Base-by-base conservation (phyloP, 768 basidiomycete species). In the Dioszegia aurantiaca region DNA sequence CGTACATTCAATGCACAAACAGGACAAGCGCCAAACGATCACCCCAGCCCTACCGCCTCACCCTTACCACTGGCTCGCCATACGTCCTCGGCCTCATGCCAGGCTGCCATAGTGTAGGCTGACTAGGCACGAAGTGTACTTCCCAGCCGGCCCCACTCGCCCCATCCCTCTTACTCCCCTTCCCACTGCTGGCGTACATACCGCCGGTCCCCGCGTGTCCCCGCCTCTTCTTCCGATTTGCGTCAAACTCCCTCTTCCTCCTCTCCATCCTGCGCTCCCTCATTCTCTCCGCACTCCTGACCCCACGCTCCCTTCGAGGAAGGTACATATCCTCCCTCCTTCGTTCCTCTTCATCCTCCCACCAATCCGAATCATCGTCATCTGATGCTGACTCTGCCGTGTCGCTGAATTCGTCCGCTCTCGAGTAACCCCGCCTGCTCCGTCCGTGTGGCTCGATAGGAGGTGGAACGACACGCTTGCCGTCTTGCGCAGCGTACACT, bases 1-100 rank as follows among this genome's bases (percentile, higher is more conserved):
- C 21, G 6, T 11, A 9, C 27, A 11, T 24, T 8, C 16, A 14
- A 24, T 9, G 27, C 8, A 14, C 24, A n/a, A n/a, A n/a, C 44
- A 11, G 6, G 3, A 11, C 44, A 14, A 45, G 14, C 44, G 6
- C 41, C 8, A 11, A 19, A 19, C 24, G 44, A 11, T 45, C n/a
- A n/a, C 33, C 33, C 33, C 33, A 14, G 14, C 33, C 33, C 14
- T 17, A 62, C 44, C 64, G 27, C 53, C 62, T 64, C 10, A 59
- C 30, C 60, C 62, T 61, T 4, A 59, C 48, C 12, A 59, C 65
- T 12, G 70, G 70, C 57, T 73, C 71, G 6, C 71, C 71, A 63
- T 73, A 73, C 0, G 67, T 67, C 47, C 71, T 62, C 0, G 71
- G 68, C 48, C 68, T 68, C 9, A 67, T 67, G 1, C 69, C 69